phyloP scores from a whole-genome alignment of 2,329 filamentous ascomycete genomes.

The Sporothrix variecibatus region DNA sequence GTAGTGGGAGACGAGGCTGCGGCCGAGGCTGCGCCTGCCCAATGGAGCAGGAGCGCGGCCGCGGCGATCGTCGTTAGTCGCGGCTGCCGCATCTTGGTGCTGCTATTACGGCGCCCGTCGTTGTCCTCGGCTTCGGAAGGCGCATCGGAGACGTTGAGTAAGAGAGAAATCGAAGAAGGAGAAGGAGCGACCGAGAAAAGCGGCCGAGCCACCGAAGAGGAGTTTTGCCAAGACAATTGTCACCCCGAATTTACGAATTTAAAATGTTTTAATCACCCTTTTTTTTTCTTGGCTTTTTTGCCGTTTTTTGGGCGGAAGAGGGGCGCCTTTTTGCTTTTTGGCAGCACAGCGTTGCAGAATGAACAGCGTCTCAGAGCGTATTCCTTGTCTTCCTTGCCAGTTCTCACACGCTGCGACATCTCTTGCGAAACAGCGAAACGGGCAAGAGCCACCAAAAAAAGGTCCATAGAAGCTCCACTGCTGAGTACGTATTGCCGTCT shows the following conservation, averaged over 20 bases:
- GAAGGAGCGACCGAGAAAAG: background rate
- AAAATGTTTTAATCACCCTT: background rate
- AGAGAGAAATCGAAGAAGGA: background rate
- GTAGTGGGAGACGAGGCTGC: conserved; percentile 2
- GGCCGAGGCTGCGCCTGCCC: conserved; percentile 5
- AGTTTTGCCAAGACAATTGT: conserved; percentile 21
- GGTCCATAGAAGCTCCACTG: too few relatives aligned
- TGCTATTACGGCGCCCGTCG: conserved; percentile 5
- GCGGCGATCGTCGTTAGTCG: conserved; percentile 16
- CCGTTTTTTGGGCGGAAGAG: background rate
- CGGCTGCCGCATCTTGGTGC: conserved; percentile 20
- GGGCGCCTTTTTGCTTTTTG: too few relatives aligned
- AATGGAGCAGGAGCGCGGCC: background rate
- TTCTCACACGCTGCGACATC: background rate
- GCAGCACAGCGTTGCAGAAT: background rate
- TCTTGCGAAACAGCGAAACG: background rate
- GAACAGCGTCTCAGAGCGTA: too few relatives aligned
- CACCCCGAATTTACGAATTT: background rate
- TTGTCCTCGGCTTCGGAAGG: background rate
- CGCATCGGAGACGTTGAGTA: background rate
- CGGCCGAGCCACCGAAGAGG: background rate
- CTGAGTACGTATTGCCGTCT: background rate
- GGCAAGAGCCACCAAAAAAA: too few relatives aligned
- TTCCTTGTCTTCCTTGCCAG: background rate
- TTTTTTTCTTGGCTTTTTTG: background rate